Base-by-base conservation (phyloP, 1,284 basidiomycete genomes). In the Jaminaea rosea region DNA sequence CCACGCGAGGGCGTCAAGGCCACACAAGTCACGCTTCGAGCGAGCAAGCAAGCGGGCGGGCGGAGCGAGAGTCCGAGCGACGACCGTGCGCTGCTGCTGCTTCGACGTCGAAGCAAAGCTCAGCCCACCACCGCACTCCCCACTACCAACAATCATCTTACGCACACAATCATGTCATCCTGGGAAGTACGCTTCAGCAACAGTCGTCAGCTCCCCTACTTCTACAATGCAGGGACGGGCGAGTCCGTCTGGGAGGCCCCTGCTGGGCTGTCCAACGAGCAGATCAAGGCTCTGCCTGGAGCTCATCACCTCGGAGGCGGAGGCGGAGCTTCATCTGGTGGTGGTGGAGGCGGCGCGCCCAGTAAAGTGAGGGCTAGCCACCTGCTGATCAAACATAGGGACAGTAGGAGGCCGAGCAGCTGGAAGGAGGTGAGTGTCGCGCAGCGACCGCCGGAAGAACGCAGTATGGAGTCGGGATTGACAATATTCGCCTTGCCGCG, bases 361-460 rank as follows among this genome's bases (percentile, higher is more conserved):
- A 80, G 77, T 13, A 81, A 88, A 75, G 88, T 96, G 28, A 83
- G 90, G 52, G 93, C 92, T 10, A 92, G 88, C 72, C 94, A 99
- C 78, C 78, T 99, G 58, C 78, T 99, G 50, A 84, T 96, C 63
- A 99, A 99, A 78, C 92, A 97, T 76, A 78, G 77, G 24, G 87
- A 82, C 11, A 92, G 88, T 72, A 79, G 94, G 53, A 79, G 91
- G 47, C 88, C 94, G 4, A 83, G 85, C 49, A 70, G 67, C 37
- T 72, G 68, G 65, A 68, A 66, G 45, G 67, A 74, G 58, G 69
- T 65, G 24, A 55, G 56, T 46, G 3, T 24, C 26, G 26, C 27
- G 3, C 3, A n/a, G 4, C 13, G 29, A 15, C 15, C 29, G 29
- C 29, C 29, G 29, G 9, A 31, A 15, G 29, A 15, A 8, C 29